Evolutionary conservation across 176 grass and related monocot genomes (phyloP), one percentile per base, ranked within the genome.

Genomic region (Puccinellia tenuiflora): DNA sequence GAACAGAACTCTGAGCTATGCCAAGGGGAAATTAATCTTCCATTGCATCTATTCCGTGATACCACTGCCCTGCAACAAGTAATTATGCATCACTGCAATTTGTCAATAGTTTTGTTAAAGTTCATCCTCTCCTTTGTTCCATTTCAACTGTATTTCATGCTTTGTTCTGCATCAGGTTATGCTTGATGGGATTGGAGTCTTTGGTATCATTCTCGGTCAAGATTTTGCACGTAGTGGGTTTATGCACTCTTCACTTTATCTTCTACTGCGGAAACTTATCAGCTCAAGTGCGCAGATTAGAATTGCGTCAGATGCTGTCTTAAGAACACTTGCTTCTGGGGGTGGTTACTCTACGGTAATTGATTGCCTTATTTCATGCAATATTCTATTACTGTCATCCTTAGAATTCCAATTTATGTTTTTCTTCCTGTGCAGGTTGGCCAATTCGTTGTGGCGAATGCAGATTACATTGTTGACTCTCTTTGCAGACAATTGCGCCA

Each of bases 391-490:
- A 28, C 79, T 29, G 25, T 25, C 24, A 66, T 88, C 61, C 48
- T 75, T 31, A 24, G n/a, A 56, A 51, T 78, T 50, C 82, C 16
- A 26, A 66, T 45, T 82, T 47, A 86, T 74, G 22, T 45, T 80
- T 75, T 75, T 37, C 80, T 90, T 53, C 9, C 14, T 85, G 48
- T 85, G 85, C 87, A 98, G 96, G 92, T 98, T 74, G 87, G 90
- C 26, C 79, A 88, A 59, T 90, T 98, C 61, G 96, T 98, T 81
- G 88, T 95, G 5, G 70, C 76, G 16, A 98, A 98, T 95, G 96
- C 90, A 80, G 96, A 98, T 80, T 98, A 98, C 76, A 81, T 98
- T 78, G 84, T 98, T 61, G 96, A 98, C 67, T 91, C 96, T 59
- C 77, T 98, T 67, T 93, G 96, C 64, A 91, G 89, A 60, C 90